Evolutionary conservation across 257 asterid species (phyloP).

Genomic region (Solanum megistacrolobum): DNA sequence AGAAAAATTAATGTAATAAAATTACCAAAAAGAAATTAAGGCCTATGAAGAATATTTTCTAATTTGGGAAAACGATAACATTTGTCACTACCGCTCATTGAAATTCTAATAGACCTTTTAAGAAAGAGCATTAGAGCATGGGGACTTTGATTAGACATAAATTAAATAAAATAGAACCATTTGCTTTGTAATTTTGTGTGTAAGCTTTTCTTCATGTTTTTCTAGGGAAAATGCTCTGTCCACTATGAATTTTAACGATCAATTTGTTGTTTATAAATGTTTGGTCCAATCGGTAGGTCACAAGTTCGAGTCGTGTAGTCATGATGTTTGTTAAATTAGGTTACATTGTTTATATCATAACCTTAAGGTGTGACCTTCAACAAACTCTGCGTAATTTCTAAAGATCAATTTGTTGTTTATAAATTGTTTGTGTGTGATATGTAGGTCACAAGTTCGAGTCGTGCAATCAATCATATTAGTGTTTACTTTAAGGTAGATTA

Average conservation of each 20-base stretch:
- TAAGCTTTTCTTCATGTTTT: background rate
- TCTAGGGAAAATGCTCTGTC: background rate
- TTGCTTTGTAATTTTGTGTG: slow-evolving; percentile 1
- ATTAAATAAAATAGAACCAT: background rate
- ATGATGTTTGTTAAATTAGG: too few relatives aligned
- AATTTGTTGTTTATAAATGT: background rate
- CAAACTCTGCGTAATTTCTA: fast-evolving
- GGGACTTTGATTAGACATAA: background rate
- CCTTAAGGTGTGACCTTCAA: background rate
- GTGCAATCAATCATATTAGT: too few relatives aligned
- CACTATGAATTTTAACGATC: background rate
- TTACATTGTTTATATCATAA: background rate
- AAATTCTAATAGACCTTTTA: background rate
- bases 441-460: background rate
- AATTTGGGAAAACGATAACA: background rate
- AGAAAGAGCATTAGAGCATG: slow-evolving; percentile 3
- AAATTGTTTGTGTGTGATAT: background rate
- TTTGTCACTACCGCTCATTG: background rate
- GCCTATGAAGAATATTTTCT: background rate
- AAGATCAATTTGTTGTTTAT: background rate
- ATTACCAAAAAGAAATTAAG: background rate
- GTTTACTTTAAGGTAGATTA: background rate
- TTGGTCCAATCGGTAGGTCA: fast-evolving
- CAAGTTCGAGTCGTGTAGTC: background rate
- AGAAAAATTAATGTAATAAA: background rate